Conservation (phyloP, 2,329 filamentous ascomycete species). For the Monosporascus cannonballus region DNA sequence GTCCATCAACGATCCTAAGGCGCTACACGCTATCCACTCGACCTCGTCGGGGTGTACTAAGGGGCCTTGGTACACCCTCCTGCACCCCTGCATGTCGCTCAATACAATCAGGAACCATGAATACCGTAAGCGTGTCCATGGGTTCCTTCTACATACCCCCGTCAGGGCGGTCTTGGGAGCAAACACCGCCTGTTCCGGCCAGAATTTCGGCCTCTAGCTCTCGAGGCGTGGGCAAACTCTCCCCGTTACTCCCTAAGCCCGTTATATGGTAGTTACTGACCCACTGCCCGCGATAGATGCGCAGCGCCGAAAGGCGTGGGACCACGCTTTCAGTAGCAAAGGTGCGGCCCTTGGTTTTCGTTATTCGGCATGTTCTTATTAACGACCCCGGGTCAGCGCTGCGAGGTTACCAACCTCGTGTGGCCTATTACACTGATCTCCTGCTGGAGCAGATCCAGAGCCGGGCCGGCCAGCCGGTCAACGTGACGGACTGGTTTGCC, state of each 20-base stretch:
- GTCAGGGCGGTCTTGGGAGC: too few species aligned
- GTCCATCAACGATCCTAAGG: too few species aligned
- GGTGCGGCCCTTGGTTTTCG: slow-evolving; percentile 10
- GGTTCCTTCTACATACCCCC: too few species aligned
- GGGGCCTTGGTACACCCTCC: background rate
- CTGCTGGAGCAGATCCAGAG: slow-evolving; percentile 17
- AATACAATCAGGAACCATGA: too few species aligned
- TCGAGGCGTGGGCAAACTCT: too few species aligned
- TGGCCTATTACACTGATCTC: slow-evolving; percentile 17
- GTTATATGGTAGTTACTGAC: too few species aligned
- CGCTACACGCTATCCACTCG: background rate
- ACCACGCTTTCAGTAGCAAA: slow-evolving; percentile 24
- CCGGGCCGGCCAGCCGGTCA: slow-evolving; percentile 14
- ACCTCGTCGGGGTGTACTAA: background rate
- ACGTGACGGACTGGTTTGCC: slow-evolving; percentile 27
- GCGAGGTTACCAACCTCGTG: slow-evolving; percentile 22
- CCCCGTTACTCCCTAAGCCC: too few species aligned
- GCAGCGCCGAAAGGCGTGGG: slow-evolving; percentile 28
- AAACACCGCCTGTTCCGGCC: too few species aligned
- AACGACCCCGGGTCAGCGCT: background rate
- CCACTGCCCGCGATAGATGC: slow-evolving; percentile 6
- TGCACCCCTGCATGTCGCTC: too few species aligned
- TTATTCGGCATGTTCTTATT: background rate
- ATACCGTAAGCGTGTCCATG: too few species aligned
- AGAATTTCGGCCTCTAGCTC: too few species aligned